These are phyloP conservation scores for Phialocephala subalpina DNA, from an alignment of 2,329 filamentous ascomycete genomes.

Conservation along the genomic window DNA sequence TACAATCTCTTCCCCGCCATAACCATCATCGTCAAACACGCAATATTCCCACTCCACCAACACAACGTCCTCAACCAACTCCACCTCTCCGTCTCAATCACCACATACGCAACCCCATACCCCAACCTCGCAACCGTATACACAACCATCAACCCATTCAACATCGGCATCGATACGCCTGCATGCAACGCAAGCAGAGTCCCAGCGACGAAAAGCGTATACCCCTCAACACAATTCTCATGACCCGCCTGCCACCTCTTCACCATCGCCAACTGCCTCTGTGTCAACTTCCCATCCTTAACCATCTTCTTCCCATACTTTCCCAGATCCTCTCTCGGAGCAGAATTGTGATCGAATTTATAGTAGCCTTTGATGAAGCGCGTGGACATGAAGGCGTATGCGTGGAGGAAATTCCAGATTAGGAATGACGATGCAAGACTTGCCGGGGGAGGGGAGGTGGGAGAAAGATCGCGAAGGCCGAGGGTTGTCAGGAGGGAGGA, in stretches of 20 bases:
- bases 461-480: slow-evolving; percentile 10
- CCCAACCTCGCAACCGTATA: slow-evolving; percentile 52
- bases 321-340: slow-evolving; percentile 53
- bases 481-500: slow-evolving; percentile 18
- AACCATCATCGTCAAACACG: slow-evolving; percentile 49
- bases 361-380: slow-evolving; percentile 51
- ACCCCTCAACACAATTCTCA: slow-evolving; percentile 55
- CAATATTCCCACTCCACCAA: slow-evolving; percentile 54
- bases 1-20: slow-evolving; percentile 38
- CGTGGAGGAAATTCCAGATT: slow-evolving; percentile 51
- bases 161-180: slow-evolving; percentile 44
- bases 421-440: slow-evolving; percentile 39
- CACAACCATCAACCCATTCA: slow-evolving; percentile 50
- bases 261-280: slow-evolving; percentile 50
- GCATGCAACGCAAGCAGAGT: slow-evolving; percentile 50
- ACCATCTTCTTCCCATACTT: slow-evolving; percentile 55
- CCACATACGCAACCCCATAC: slow-evolving; percentile 51
- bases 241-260: slow-evolving; percentile 54
- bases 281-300: slow-evolving; percentile 52
- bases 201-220: slow-evolving; percentile 47
- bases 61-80: slow-evolving; percentile 47
- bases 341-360: slow-evolving; percentile 55
- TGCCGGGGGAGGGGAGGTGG: slow-evolving; percentile 11
- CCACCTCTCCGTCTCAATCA: slow-evolving; percentile 46
- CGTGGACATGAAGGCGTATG: slow-evolving; percentile 53